Evolutionary conservation across 2,329 filamentous ascomycete species (phyloP).

Genomic region (Aspergillus fumigatiaffinis): DNA sequence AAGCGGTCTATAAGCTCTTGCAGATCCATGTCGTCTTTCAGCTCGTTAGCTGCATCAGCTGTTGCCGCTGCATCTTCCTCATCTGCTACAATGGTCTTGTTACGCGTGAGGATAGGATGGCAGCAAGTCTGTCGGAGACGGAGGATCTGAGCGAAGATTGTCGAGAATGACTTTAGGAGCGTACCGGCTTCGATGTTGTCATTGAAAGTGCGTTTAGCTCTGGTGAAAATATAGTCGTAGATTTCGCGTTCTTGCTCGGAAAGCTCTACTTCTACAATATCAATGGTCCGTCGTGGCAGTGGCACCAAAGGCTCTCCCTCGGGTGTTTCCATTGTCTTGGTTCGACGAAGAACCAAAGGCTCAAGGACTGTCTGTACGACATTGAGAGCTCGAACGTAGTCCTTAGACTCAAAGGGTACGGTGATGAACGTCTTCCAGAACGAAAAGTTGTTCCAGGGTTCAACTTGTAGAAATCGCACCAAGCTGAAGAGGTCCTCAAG

Average conservation of each 20-base stretch:
- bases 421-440: constrained; percentile 99
- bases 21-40: constrained; percentile 95
- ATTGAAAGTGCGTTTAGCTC: constrained; percentile 78
- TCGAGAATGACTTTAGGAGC: constrained; percentile 90
- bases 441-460: constrained; percentile 98
- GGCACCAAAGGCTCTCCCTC: constrained; percentile 76
- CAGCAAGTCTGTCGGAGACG: constrained; percentile 91
- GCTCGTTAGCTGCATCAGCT: constrained; percentile 72
- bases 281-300: constrained; percentile 72
- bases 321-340: constrained; percentile 97
- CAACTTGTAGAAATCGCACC: constrained; percentile 86
- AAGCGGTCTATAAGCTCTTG: constrained; percentile 81
- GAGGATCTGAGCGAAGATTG: constrained; percentile 94
- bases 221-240: constrained; percentile 83
- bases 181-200: constrained; percentile 88
- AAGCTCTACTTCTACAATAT: constrained; percentile 84
- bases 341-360: constrained; percentile 88
- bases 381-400: constrained; percentile 88
- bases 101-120: constrained; percentile 84
- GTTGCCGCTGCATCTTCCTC: constrained; percentile 77
- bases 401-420: constrained; percentile 90
- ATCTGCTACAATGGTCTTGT: constrained; percentile 77
- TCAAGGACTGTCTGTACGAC: constrained; percentile 97
- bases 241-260: constrained; percentile 82
- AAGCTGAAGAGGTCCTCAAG: constrained; percentile 92